A percentile compares a stretch with the other conserved stretches of the same genome.
Conservation (phyloP, 495 filamentous ascomycete species). For the Aspergillus heteromorphus region DNA sequence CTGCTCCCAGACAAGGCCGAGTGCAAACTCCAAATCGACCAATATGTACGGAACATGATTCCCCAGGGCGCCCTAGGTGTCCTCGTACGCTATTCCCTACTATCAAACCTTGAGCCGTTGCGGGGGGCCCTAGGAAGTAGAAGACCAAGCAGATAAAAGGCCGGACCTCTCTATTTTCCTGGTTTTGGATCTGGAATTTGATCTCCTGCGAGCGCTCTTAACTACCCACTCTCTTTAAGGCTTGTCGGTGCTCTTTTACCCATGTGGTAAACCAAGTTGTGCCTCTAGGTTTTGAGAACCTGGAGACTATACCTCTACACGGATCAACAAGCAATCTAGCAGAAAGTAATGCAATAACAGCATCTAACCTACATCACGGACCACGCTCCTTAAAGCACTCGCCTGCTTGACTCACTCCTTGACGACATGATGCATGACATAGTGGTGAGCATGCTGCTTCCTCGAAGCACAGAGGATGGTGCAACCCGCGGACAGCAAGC, state of each 20-base stretch:
- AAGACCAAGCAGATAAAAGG: background rate
- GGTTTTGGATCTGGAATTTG: background rate
- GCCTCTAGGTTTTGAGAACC: background rate
- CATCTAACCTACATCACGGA: background rate
- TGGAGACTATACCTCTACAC: background rate
- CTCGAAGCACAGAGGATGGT: slow-evolving; percentile 17
- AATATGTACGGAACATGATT: background rate
- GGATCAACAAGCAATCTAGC: background rate
- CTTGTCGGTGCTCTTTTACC: background rate
- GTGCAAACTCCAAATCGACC: background rate
- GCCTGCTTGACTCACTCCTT: slow-evolving; percentile 10
- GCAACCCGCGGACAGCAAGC: slow-evolving; percentile 26
- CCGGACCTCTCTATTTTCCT: background rate
- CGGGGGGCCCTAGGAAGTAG: background rate
- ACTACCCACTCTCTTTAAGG: background rate
- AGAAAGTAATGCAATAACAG: background rate
- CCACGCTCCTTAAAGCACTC: slow-evolving; percentile 2
- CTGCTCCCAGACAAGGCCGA: slow-evolving; percentile 5
- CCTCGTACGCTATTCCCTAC: slow-evolving; percentile 7
- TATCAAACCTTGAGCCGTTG: slow-evolving; percentile 9
- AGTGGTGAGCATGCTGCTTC: slow-evolving; percentile 12
- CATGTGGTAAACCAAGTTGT: background rate
- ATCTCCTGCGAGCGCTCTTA: background rate
- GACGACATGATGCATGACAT: slow-evolving; percentile 17
- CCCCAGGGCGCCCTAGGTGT: background rate